A percentile compares a stretch with the other conserved stretches of the same genome.
These are phyloP conservation scores for Pholiota microspora DNA, from an alignment of 768 basidiomycete species.

Conservation along the genomic window DNA sequence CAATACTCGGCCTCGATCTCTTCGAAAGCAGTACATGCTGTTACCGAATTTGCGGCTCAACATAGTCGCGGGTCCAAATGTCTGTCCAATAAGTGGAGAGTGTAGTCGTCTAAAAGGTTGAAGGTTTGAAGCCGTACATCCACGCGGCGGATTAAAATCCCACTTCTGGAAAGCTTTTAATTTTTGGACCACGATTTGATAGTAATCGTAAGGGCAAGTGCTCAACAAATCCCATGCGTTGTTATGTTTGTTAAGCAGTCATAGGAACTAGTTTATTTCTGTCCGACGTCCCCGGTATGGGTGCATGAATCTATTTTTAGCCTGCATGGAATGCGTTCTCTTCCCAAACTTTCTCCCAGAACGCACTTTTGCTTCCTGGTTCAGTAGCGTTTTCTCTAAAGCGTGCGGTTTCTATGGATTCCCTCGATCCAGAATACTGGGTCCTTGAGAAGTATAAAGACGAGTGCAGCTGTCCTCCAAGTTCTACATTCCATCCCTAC, in stretches of 20 bases:
- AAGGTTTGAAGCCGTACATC: not conserved
- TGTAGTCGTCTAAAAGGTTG: too few relatives aligned
- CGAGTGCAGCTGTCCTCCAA: not conserved
- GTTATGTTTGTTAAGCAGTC: not conserved
- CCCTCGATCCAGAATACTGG: constrained; percentile 7
- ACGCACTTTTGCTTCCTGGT: not conserved
- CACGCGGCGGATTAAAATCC: not conserved
- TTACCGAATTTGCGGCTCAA: too few relatives aligned
- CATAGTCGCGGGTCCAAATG: too few relatives aligned
- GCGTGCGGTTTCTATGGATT: constrained; percentile 15
- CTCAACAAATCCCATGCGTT: not conserved
- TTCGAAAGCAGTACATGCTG: too few relatives aligned
- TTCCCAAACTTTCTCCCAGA: not conserved
- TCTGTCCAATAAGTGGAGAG: too few relatives aligned
- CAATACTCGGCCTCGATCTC: too few relatives aligned
- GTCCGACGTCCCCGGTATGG: not conserved
- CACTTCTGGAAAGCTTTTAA: not conserved
- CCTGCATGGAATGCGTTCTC: not conserved
- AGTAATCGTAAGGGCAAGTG: not conserved
- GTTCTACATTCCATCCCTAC: not conserved
- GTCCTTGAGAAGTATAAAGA: constrained; percentile 10
- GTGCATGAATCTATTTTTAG: not conserved
- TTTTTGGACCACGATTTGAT: not conserved
- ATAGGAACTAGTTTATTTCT: constrained; percentile 2
- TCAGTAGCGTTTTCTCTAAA: not conserved